These are phyloP conservation scores for Tetratostichococcus sp. DNA, from an alignment of 139 green algal species.

Conservation along the genomic window DNA sequence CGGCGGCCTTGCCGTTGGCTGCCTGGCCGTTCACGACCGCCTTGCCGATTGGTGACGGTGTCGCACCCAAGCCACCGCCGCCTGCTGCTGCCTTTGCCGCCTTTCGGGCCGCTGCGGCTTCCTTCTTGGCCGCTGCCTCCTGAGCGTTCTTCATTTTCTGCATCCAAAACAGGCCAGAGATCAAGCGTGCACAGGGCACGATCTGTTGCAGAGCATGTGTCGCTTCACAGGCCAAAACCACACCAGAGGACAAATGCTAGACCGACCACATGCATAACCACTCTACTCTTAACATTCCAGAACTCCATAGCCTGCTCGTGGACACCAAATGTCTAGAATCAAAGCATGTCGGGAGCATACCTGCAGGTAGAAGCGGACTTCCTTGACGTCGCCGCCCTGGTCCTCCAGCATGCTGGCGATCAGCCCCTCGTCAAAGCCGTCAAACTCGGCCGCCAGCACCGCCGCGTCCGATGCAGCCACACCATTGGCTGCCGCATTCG, in stretches of 20 bases:
- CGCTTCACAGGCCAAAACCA: too few relatives aligned
- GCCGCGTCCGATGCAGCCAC: conserved; percentile 14
- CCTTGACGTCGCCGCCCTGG: conserved; percentile 56
- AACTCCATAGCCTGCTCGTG: too few relatives aligned
- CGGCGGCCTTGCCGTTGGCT: not conserved
- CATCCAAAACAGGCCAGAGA: not conserved
- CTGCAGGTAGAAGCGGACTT: conserved; percentile 35
- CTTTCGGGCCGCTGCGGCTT: not conserved
- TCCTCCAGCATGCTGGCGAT: conserved; percentile 62
- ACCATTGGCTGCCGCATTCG: not conserved
- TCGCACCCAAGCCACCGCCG: too few relatives aligned
- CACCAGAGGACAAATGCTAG: too few relatives aligned
- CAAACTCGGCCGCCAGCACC: conserved; percentile 36
- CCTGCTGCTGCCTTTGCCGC: not conserved
- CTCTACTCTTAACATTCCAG: too few relatives aligned
- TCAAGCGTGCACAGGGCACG: too few relatives aligned
- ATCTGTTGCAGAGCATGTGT: too few relatives aligned
- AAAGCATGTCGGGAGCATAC: conserved; percentile 21
- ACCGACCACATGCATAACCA: too few relatives aligned
- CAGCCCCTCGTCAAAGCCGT: conserved; percentile 57
- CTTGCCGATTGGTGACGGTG: not conserved
- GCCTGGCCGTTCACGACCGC: not conserved
- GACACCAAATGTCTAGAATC: too few relatives aligned
- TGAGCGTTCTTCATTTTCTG: not conserved
- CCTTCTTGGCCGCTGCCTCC: not conserved